phyloP scores from a whole-genome alignment of 2,329 filamentous ascomycete species.

The Aspergillus udagawae region DNA sequence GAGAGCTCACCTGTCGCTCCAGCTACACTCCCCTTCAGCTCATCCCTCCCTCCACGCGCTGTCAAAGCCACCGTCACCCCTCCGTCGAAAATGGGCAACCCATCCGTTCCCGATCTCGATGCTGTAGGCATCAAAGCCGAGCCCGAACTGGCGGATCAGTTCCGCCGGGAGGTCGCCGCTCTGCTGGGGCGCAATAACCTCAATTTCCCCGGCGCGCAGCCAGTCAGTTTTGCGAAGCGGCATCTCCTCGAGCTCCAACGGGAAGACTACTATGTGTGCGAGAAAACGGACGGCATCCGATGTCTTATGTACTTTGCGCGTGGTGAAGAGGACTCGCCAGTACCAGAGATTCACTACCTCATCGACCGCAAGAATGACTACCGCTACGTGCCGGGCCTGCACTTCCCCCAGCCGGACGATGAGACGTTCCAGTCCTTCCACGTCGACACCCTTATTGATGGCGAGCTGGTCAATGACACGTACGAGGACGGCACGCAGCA shows the following conservation, averaged over 20 bases:
- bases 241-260: slow-evolving; percentile 79
- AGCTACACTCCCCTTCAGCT: not conserved
- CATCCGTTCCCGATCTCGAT: slow-evolving; percentile 39
- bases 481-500: slow-evolving; percentile 62
- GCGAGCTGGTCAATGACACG: slow-evolving; percentile 87
- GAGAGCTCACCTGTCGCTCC: slow-evolving; percentile 12
- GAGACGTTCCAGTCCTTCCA: slow-evolving; percentile 64
- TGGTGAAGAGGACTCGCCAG: slow-evolving; percentile 48
- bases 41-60: not conserved
- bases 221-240: slow-evolving; percentile 79
- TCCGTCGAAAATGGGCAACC: slow-evolving; percentile 29
- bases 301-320: slow-evolving; percentile 86
- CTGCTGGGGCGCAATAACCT: slow-evolving; percentile 67
- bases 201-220: slow-evolving; percentile 85
- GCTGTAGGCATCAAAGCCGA: slow-evolving; percentile 59
- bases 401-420: slow-evolving; percentile 71
- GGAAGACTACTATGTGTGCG: slow-evolving; percentile 93
- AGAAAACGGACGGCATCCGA: slow-evolving; percentile 95
- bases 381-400: slow-evolving; percentile 75
- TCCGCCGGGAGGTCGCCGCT: slow-evolving; percentile 69
- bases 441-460: slow-evolving; percentile 77
- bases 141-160: slow-evolving; percentile 54
- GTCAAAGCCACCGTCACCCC: not conserved
- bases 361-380: slow-evolving; percentile 99
- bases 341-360: slow-evolving; percentile 75